Evolutionary conservation across 1,139 yeast genomes (phyloP), one percentile per base, ranked within the genome.

Genomic region (Yamadazyma diddensiae): DNA sequence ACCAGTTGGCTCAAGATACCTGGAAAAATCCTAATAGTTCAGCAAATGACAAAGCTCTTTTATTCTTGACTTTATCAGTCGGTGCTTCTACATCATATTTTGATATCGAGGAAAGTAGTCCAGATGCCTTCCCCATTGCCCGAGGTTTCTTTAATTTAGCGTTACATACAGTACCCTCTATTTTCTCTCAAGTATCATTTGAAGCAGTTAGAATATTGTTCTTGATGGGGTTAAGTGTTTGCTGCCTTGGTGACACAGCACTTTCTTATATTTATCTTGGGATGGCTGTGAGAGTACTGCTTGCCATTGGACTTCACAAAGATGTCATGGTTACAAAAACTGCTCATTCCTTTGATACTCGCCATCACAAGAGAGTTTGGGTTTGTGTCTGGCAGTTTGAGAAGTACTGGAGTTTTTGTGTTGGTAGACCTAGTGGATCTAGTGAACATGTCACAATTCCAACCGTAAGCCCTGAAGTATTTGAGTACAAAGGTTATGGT

Each of bases 381-480:
- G 29, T 23, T 9, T 29, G 26, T 28, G 36, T 33, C 5, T 41
- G 45, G 45, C 45, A 39, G 22, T 39, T 39, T 21, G 41, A 41
- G 18, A 33, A 41, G 16, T 41, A 41, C 19, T 41, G 45, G 45
- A 41, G 45, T 26, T 38, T 41, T 14, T 39, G 43, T 31, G 45
- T 41, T 2, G 45, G 45, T 3, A 30, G 45, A 25, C 28, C 28
- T 4, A 26, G 22, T 18, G 28, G 22, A 10, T 18, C 22, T 8
- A 13, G 40, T 26, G 38, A 31, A 8, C 21, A 31, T 21, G 31
- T 41, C 13, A 24, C 26, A 3, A 14, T 24, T 5, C 45, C 45
- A 6, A 16, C 21, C 14, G 29, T 39, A 3, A 31, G 15, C 11
- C 28, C 20, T 3, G 35, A 34, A 24, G 42, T 32, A 21, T 37